Evolutionary conservation across 768 basidiomycete genomes (phyloP).

Genomic region (Pholiota molesta): DNA sequence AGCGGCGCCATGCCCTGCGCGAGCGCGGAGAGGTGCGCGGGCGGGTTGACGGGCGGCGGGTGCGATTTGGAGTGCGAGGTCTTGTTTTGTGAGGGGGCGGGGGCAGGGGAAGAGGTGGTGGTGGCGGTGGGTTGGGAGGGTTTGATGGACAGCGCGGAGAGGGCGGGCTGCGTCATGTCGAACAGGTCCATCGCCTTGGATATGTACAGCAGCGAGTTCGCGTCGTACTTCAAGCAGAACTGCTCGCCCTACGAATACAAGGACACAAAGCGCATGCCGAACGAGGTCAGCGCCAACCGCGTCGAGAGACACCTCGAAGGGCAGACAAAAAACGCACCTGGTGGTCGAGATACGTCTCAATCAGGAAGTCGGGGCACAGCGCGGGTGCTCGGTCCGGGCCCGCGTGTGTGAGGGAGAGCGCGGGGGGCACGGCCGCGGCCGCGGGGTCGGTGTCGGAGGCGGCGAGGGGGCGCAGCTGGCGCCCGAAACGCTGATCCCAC

Average conservation of each 20-base stretch:
- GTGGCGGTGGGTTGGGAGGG: constrained; percentile 19
- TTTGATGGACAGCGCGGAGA: constrained; percentile 67
- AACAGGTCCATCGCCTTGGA: constrained; percentile 99
- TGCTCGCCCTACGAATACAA: constrained; percentile 85
- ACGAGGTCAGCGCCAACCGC: too few species aligned
- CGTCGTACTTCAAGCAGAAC: constrained; percentile 98
- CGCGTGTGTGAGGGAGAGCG: constrained; percentile 22
- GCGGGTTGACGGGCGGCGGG: constrained; percentile 70
- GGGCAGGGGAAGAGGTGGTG: constrained; percentile 19
- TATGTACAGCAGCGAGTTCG: constrained; percentile 97
- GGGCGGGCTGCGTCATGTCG: constrained; percentile 84
- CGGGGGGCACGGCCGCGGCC: background rate
- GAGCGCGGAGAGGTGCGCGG: constrained; percentile 76
- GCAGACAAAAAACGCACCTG: constrained; percentile 71
- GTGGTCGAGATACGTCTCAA: constrained; percentile 98
- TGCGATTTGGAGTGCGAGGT: constrained; percentile 69
- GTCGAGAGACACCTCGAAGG: too few species aligned
- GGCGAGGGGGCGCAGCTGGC: constrained; percentile 58
- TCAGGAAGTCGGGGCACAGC: constrained; percentile 95
- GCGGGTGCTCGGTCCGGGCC: constrained; percentile 57
- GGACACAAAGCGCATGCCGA: constrained; percentile 24
- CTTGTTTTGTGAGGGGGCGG: constrained; percentile 28
- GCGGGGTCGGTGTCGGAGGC: constrained; percentile 27
- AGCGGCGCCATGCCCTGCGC: constrained; percentile 80
- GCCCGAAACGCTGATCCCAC: constrained; percentile 98